Percentiles rank a stretch among this genome's conserved stretches.
These are phyloP conservation scores for Calvatia gigantea DNA, from an alignment of 768 basidiomycete genomes.

Conservation along the genomic window DNA sequence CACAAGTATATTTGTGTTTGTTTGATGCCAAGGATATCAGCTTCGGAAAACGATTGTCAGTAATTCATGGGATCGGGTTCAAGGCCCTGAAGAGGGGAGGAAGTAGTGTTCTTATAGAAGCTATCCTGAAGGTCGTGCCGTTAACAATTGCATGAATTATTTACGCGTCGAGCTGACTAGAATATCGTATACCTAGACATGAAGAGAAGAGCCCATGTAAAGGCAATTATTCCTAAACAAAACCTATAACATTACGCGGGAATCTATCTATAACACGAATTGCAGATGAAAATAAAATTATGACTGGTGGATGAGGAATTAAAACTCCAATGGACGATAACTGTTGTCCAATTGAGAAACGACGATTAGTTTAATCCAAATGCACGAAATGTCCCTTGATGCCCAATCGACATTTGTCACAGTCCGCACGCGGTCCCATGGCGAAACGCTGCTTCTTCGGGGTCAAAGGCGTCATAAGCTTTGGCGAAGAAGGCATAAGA, in stretches of 20 bases:
- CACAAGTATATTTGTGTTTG: conserved; percentile 2
- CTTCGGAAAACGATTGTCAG: neutral
- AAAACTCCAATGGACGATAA: neutral
- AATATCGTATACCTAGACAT: no score
- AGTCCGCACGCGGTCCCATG: conserved; percentile 71
- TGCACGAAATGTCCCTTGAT: conserved; percentile 76
- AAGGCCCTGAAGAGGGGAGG: neutral
- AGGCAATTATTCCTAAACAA: neutral
- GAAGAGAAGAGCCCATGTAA: neutral
- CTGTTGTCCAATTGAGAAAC: neutral
- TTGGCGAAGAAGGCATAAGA: neutral
- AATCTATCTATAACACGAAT: neutral
- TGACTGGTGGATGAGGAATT: neutral
- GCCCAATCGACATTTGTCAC: conserved; percentile 59
- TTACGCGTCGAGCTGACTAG: conserved; percentile 3
- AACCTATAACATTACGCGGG: neutral
- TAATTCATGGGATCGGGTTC: neutral
- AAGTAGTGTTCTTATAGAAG: no score
- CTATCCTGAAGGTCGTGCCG: no score
- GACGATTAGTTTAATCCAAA: conserved; percentile 35
- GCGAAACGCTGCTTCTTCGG: conserved; percentile 47
- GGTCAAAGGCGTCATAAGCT: conserved; percentile 15
- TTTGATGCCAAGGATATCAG: neutral
- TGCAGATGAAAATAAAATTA: neutral
- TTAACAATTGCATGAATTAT: no score